Evolutionary conservation across 108 stramenopile species (phyloP).

Genomic region (Schizochytrium sp.): DNA sequence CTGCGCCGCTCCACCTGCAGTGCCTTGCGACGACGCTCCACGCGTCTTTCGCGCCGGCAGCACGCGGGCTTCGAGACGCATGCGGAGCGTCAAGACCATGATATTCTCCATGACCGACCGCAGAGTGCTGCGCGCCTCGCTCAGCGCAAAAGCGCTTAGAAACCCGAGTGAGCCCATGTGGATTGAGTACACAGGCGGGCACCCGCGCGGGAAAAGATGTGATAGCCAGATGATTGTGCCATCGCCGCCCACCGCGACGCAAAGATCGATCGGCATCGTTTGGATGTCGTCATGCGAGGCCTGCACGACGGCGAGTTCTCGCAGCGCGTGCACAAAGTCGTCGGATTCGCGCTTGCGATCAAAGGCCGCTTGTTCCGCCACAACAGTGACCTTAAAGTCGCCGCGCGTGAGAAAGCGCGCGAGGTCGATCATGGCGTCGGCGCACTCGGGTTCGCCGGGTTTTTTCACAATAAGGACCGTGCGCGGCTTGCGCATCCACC

Average conservation of each 20-base stretch:
- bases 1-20: not conserved
- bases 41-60: not conserved
- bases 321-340: not conserved
- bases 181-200: conserved; percentile 70
- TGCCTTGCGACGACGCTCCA: not conserved
- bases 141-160: conserved; percentile 69
- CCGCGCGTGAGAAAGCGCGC: not conserved
- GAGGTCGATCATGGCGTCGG: not conserved
- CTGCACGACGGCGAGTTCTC: not conserved
- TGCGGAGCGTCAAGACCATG: not conserved
- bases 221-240: conserved; percentile 35
- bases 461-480: not conserved
- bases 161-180: conserved; percentile 86
- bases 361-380: not conserved
- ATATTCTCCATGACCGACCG: conserved; percentile 34
- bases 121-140: conserved; percentile 60
- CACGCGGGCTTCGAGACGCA: not conserved
- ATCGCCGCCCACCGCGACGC: conserved; percentile 40
- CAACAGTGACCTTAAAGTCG: not conserved
- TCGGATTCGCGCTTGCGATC: not conserved
- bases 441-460: not conserved
- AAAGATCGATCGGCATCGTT: conserved; percentile 28
- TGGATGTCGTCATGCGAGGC: not conserved
- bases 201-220: conserved; percentile 33
- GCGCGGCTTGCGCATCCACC: conserved; percentile 5